phyloP scores from a whole-genome alignment of 371 early-diverging fungal species.

The Enterocytospora artemiae region DNA sequence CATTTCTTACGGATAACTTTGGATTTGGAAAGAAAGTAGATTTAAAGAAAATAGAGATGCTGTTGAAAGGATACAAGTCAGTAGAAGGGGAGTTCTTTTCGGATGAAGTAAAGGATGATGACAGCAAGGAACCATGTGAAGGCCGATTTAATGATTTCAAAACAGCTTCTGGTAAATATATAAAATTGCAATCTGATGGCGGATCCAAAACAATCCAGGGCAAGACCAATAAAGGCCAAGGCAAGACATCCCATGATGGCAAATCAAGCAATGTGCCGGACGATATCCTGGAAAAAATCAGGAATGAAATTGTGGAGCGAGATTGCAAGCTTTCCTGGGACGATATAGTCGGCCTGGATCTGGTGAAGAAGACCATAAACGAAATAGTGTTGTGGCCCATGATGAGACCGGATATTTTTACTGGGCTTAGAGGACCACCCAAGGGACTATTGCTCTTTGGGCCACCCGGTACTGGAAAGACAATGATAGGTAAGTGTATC shows the following conservation, averaged over 20 bases:
- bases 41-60: constrained; percentile 23
- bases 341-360: constrained; percentile 75
- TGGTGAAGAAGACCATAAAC: constrained; percentile 70
- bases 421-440: constrained; percentile 69
- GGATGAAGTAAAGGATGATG: neutral
- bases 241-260: neutral
- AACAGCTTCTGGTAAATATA: constrained; percentile 19
- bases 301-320: constrained; percentile 47
- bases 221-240: neutral
- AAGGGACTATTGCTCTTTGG: constrained; percentile 64
- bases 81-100: constrained; percentile 25
- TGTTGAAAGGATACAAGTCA: constrained; percentile 14
- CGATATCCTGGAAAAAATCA: constrained; percentile 43
- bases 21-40: constrained; percentile 16
- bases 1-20: constrained; percentile 29
- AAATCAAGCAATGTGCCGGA: constrained; percentile 30
- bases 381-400: constrained; percentile 74
- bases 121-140: neutral
- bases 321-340: constrained; percentile 60
- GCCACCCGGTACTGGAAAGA: constrained; percentile 72
- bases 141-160: constrained; percentile 17
- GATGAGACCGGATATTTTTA: constrained; percentile 71
- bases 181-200: too few species aligned
- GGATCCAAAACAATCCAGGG: constrained; percentile 4
- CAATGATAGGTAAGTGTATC: constrained; percentile 77